Evolutionary conservation across 768 basidiomycete genomes (phyloP).

Genomic region (Pleurotus eryngii): DNA sequence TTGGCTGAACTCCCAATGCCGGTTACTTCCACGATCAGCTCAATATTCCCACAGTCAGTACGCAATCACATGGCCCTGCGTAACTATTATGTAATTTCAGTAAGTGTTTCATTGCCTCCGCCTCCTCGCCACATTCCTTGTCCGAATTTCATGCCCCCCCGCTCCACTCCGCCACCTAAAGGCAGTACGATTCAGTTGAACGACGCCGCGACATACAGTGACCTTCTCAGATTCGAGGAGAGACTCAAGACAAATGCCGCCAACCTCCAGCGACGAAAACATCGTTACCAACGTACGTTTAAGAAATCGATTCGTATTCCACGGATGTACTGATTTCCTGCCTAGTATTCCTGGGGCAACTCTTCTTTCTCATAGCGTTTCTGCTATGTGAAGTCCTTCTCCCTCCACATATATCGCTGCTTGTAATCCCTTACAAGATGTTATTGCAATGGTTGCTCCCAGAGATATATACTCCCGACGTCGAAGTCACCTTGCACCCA

Average conservation of each 20-base stretch:
- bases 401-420: slow-evolving; percentile 56
- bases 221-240: slow-evolving; percentile 92
- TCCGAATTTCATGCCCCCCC: slow-evolving; percentile 13
- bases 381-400: slow-evolving; percentile 75
- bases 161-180: slow-evolving; percentile 34
- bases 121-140: neutral
- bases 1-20: too few species aligned
- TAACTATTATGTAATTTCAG: too few species aligned
- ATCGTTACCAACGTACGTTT: slow-evolving; percentile 74
- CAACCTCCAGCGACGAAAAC: slow-evolving; percentile 74
- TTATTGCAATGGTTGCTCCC: slow-evolving; percentile 51
- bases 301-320: neutral
- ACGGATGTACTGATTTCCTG: neutral
- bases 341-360: slow-evolving; percentile 72
- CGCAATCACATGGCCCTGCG: too few species aligned
- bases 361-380: slow-evolving; percentile 65
- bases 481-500: slow-evolving; percentile 52
- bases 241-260: slow-evolving; percentile 92
- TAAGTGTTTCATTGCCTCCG: neutral
- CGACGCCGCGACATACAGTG: slow-evolving; percentile 79
- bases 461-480: slow-evolving; percentile 40
- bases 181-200: slow-evolving; percentile 50
- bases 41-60: neutral
- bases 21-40: neutral
- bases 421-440: slow-evolving; percentile 58